Conservation (phyloP, 179 eudicot species). For the Actinidia chinensis region DNA sequence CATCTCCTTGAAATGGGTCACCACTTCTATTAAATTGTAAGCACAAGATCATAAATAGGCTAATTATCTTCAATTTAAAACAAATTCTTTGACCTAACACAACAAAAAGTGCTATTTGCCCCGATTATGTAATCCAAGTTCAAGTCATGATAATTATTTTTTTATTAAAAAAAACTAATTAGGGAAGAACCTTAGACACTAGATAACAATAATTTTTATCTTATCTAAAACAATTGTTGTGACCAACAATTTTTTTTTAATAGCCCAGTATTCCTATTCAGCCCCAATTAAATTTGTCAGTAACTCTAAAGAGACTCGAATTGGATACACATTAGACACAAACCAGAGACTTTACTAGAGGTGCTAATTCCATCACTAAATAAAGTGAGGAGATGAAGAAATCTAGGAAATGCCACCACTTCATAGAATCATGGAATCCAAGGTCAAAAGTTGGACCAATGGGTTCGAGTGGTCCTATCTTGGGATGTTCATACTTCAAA, state of each 20-base stretch:
- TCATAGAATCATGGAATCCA: not conserved
- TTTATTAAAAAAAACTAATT: no score
- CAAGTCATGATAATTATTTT: not conserved
- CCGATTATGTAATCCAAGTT: not conserved
- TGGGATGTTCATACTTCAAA: not conserved
- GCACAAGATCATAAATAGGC: not conserved
- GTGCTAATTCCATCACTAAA: no score
- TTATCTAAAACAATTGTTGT: no score
- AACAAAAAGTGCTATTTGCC: not conserved
- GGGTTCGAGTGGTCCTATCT: conserved; percentile 5
- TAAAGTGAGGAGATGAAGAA: not conserved
- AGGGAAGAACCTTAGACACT: no score
- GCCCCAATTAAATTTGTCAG: no score
- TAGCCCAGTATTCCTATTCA: no score
- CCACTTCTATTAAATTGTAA: not conserved
- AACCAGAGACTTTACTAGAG: no score
- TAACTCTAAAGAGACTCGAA: no score
- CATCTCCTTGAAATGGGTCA: not conserved
- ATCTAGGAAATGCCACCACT: not conserved
- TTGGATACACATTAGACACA: no score
- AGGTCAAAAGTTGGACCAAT: conserved; percentile 11
- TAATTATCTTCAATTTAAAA: not conserved
- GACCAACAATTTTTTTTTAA: no score
- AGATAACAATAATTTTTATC: no score
- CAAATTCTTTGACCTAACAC: not conserved